A percentile compares a stretch with the other conserved stretches of the same genome.
Evolutionary conservation across 2,329 filamentous ascomycete genomes (phyloP).

Genomic region (Xylariaceae sp.): DNA sequence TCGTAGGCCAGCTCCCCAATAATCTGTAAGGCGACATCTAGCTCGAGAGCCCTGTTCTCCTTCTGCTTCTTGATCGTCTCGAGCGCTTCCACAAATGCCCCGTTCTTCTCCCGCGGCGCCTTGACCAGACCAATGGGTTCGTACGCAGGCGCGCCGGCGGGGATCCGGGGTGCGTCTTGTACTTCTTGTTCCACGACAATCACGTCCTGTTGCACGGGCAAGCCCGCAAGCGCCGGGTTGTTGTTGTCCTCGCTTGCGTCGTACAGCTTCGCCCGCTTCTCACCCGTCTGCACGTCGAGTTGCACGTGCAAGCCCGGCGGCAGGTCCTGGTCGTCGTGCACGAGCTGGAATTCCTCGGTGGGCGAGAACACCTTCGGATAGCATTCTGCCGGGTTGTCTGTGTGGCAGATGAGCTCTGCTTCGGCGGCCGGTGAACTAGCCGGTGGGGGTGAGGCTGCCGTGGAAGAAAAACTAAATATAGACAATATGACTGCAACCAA

Average conservation of each 20-base stretch:
- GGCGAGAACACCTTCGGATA: conserved; percentile 60
- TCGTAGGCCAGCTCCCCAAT: conserved; percentile 63
- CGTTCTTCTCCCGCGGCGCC: conserved; percentile 38
- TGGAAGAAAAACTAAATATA: conserved; percentile 20
- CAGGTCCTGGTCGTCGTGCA: conserved; percentile 60
- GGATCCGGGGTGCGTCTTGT: conserved; percentile 31
- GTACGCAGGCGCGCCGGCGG: conserved; percentile 50
- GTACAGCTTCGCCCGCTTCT: conserved; percentile 62
- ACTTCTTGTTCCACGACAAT: conserved; percentile 49
- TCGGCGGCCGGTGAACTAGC: conserved; percentile 34
- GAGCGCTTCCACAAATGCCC: conserved; percentile 43
- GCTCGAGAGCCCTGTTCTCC: conserved; percentile 22
- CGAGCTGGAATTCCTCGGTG: conserved; percentile 58
- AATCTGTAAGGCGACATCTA: conserved; percentile 48
- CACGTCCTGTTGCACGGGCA: conserved; percentile 47
- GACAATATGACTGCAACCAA: conserved; percentile 17
- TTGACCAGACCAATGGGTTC: conserved; percentile 53
- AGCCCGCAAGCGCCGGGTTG: conserved; percentile 42
- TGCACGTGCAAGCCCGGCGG: conserved; percentile 62
- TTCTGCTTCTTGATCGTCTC: conserved; percentile 43
- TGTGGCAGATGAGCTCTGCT: conserved; percentile 60
- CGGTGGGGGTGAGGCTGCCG: conserved; percentile 28
- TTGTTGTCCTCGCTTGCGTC: conserved; percentile 46
- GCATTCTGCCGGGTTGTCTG: conserved; percentile 53
- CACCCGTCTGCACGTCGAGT: conserved; percentile 57